Evolutionary conservation across 805 yeast species (phyloP).

Genomic region (Myxozyma udenii): DNA sequence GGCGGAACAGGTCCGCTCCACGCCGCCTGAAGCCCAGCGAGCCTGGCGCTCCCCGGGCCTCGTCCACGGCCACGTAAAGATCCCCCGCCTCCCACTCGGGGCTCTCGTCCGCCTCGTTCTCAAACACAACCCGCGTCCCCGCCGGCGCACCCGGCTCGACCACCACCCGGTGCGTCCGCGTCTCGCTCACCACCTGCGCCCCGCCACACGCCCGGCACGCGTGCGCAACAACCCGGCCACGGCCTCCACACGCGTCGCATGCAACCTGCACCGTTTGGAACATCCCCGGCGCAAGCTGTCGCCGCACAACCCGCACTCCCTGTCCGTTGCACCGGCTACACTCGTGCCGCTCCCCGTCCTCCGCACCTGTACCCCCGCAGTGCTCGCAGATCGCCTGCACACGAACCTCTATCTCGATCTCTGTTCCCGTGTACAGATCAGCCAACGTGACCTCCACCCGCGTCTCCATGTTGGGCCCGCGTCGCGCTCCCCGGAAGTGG

Average conservation of each 20-base stretch:
- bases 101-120: conserved; percentile 77
- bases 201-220: conserved; percentile 74
- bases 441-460: conserved; percentile 54
- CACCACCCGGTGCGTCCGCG: conserved; percentile 57
- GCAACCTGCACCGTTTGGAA: conserved; percentile 74
- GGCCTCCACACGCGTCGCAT: conserved; percentile 79
- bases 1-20: conserved; percentile 68
- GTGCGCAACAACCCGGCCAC: conserved; percentile 63
- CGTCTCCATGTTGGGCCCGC: conserved; percentile 64
- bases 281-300: conserved; percentile 88
- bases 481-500: conserved; percentile 42
- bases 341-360: conserved; percentile 64
- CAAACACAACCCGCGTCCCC: conserved; percentile 53
- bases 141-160: conserved; percentile 70
- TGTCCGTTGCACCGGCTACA: conserved; percentile 73
- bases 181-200: conserved; percentile 54
- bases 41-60: conserved; percentile 49
- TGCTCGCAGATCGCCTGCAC: conserved; percentile 71
- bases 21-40: conserved; percentile 79
- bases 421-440: conserved; percentile 70
- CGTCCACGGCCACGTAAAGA: conserved; percentile 58
- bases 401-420: conserved; percentile 56
- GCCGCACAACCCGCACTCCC: conserved; percentile 62
- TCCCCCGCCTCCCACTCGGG: conserved; percentile 87
- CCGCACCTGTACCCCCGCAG: conserved; percentile 83